phyloP scores from a whole-genome alignment of 2,329 filamentous ascomycete genomes.

The Elsinoe perseae region DNA sequence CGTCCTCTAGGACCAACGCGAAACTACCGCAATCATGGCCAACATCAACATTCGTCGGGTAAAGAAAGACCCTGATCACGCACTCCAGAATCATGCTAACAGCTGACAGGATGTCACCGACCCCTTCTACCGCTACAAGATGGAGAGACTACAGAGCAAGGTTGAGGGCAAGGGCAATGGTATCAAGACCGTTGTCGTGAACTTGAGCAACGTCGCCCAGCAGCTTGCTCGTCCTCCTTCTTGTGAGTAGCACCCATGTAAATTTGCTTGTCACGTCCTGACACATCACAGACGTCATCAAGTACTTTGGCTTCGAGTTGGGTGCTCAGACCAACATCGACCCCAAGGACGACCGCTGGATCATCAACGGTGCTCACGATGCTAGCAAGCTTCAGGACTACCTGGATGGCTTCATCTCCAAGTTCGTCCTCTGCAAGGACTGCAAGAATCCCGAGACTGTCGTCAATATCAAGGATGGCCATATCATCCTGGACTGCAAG shows the following conservation, averaged over 20 bases:
- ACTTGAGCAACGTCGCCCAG: conserved; percentile 85
- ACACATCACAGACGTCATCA: conserved; percentile 65
- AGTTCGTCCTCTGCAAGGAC: conserved; percentile 98
- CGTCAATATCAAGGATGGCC: conserved; percentile 86
- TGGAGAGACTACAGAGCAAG: conserved; percentile 97
- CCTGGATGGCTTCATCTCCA: conserved; percentile 95
- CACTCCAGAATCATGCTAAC: conserved; percentile 15
- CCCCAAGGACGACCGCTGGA: conserved; percentile 96
- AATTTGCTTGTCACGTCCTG: conserved; percentile 6
- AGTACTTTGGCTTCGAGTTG: conserved; percentile 98
- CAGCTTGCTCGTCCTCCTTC: conserved; percentile 86
- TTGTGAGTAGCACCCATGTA: conserved; percentile 38
- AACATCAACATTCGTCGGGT: conserved; percentile 91
- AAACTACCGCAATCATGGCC: conserved; percentile 67
- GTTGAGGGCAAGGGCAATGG: conserved; percentile 99
- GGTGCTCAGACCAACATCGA: conserved; percentile 98
- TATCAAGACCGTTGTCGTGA: conserved; percentile 98
- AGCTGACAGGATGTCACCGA: conserved; percentile 70
- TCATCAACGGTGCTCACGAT: conserved; percentile 98
- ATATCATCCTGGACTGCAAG: conserved; percentile 94
- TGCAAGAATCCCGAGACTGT: conserved; percentile 99
- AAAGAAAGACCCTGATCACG: conserved; percentile 19
- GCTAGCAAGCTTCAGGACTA: conserved; percentile 94
- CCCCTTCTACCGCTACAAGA: conserved; percentile 99
- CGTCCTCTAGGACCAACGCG: conserved; percentile 13